Percentiles rank a stretch among this genome's conserved stretches.
Evolutionary conservation across 176 grass and related monocot genomes (phyloP).

Genomic region (Ensete ventricosum): DNA sequence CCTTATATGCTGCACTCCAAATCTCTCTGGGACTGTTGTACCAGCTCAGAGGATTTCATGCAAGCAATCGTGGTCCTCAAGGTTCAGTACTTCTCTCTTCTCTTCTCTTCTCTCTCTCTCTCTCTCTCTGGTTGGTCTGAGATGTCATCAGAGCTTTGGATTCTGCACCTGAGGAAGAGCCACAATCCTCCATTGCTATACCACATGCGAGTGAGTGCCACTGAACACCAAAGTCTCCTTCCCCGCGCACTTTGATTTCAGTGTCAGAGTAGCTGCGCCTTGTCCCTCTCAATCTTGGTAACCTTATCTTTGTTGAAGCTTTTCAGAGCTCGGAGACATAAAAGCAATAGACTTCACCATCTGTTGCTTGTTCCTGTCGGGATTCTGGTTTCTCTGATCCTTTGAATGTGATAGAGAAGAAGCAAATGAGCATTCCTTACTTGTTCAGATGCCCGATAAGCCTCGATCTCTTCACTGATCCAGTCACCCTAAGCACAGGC

Average conservation of each 20-base stretch:
- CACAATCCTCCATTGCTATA: neutral
- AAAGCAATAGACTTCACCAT: too few relatives aligned
- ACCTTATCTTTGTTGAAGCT: neutral
- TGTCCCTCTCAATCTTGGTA: neutral
- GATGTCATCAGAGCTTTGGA: conserved; percentile 1
- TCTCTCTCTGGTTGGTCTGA: neutral
- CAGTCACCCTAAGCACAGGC: conserved; percentile 83
- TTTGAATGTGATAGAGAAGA: conserved; percentile 1
- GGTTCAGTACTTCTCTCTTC: conserved; percentile 13
- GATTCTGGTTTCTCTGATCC: conserved; percentile 10
- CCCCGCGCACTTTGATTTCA: neutral
- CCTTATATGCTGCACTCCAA: conserved; percentile 17
- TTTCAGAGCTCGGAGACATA: neutral
- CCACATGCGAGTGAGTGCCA: neutral
- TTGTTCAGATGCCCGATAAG: conserved; percentile 91
- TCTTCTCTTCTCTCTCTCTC: neutral
- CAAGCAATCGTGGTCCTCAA: conserved; percentile 2
- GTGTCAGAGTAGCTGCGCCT: neutral
- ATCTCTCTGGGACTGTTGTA: conserved; percentile 7
- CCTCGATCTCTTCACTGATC: conserved; percentile 90
- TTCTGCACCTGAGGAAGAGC: neutral
- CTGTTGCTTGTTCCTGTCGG: neutral
- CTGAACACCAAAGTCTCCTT: neutral
- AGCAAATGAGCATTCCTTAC: conserved; percentile 75
- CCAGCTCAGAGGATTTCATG: neutral